Percentiles rank a stretch among this genome's conserved stretches.
Conservation (phyloP, 805 yeast species). For the Barnettozyma pratensis region DNA sequence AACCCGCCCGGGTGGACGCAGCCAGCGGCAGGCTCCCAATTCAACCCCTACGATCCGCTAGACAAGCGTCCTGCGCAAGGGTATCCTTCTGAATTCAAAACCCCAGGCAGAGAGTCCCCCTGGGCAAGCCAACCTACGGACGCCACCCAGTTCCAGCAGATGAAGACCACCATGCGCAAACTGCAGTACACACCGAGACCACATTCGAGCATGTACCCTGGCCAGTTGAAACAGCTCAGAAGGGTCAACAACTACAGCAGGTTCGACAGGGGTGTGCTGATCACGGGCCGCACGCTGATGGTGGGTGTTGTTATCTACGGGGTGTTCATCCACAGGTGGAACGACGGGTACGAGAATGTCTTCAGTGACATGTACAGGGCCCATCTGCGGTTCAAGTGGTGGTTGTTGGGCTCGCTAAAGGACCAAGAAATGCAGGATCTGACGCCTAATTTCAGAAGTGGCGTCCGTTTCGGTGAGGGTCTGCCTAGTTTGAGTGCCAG, state of each 20-base stretch:
- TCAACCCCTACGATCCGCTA: constrained; percentile 77
- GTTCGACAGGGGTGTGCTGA: constrained; percentile 56
- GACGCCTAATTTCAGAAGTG: constrained; percentile 34
- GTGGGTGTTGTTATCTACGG: constrained; percentile 49
- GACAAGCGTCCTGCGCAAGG: constrained; percentile 80
- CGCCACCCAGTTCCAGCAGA: constrained; percentile 61
- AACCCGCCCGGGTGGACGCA: constrained; percentile 77
- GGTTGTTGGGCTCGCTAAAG: constrained; percentile 46
- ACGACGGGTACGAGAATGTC: constrained; percentile 74
- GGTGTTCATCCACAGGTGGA: constrained; percentile 77
- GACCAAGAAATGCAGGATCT: constrained; percentile 63
- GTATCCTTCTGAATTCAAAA: constrained; percentile 73
- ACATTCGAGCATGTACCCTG: constrained; percentile 65
- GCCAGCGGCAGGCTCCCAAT: constrained; percentile 39
- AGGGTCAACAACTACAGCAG: constrained; percentile 47
- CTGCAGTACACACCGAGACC: constrained; percentile 80
- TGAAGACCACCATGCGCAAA: constrained; percentile 68
- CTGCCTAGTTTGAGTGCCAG: constrained; percentile 17
- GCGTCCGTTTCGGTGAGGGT: constrained; percentile 21
- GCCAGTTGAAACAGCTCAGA: constrained; percentile 68
- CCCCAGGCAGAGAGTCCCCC: constrained; percentile 56
- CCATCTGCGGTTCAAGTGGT: constrained; percentile 52
- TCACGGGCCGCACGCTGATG: constrained; percentile 48
- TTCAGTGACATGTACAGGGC: constrained; percentile 62
- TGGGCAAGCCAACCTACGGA: constrained; percentile 58